Percentiles rank a stretch among this genome's conserved stretches.
Evolutionary conservation across 1,139 yeast genomes (phyloP).

Genomic region (Diutina catenulata): DNA sequence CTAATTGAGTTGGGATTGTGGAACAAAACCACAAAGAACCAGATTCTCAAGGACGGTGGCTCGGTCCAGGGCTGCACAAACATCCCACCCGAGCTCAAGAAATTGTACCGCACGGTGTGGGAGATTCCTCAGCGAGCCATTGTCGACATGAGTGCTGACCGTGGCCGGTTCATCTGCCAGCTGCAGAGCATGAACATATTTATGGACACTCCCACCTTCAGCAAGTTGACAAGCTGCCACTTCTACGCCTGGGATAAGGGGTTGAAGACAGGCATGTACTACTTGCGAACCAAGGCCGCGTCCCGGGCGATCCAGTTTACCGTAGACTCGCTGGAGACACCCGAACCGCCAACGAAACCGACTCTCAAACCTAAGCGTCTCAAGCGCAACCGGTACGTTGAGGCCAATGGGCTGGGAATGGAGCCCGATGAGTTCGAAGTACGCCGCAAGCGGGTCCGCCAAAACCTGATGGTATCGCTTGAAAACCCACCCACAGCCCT

Average conservation of each 20-base stretch:
- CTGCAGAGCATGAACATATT: slow-evolving; percentile 50
- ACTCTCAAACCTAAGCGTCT: neutral
- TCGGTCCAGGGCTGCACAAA: slow-evolving; percentile 40
- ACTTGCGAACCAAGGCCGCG: slow-evolving; percentile 52
- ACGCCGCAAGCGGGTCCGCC: neutral
- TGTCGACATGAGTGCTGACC: slow-evolving; percentile 51
- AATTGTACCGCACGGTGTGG: slow-evolving; percentile 49
- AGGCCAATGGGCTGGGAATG: neutral
- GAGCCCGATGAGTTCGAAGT: neutral
- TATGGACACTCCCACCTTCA: slow-evolving; percentile 43
- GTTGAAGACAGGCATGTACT: slow-evolving; percentile 53
- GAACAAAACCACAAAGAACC: slow-evolving; percentile 41
- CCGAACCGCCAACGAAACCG: neutral
- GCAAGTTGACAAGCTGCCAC: slow-evolving; percentile 31
- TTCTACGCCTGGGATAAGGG: slow-evolving; percentile 22
- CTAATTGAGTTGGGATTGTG: slow-evolving; percentile 44
- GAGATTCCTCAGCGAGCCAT: slow-evolving; percentile 45
- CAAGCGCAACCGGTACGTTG: neutral
- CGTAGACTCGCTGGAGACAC: slow-evolving; percentile 21
- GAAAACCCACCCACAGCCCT: neutral
- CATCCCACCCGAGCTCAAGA: slow-evolving; percentile 40
- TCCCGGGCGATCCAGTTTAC: slow-evolving; percentile 53
- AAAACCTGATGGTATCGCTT: neutral
- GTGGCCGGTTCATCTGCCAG: slow-evolving; percentile 50
- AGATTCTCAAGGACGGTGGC: slow-evolving; percentile 40